These are phyloP conservation scores for Akanthomyces lecanii DNA, from an alignment of 2,329 filamentous ascomycete genomes.

Conservation along the genomic window DNA sequence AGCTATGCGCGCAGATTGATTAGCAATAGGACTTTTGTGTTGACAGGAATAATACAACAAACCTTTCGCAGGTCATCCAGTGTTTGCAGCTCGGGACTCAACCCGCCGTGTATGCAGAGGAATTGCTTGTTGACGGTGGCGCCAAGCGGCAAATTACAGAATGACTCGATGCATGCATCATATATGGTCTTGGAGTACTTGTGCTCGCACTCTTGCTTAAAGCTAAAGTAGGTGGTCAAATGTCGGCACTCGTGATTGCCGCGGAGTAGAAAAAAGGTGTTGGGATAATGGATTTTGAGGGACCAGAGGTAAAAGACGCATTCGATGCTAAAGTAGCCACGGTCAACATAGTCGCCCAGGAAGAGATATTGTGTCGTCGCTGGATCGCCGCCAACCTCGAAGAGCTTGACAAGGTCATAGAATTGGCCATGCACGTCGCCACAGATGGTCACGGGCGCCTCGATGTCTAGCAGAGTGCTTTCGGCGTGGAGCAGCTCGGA, in stretches of 20 bases:
- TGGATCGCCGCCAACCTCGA: constrained; percentile 95
- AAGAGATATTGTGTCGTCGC: constrained; percentile 96
- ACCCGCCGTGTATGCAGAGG: constrained; percentile 92
- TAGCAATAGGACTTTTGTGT: background rate
- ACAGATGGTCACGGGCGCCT: constrained; percentile 96
- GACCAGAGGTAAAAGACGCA: constrained; percentile 97
- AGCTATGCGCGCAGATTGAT: constrained; percentile 55
- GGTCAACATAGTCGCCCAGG: constrained; percentile 94
- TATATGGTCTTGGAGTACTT: constrained; percentile 97
- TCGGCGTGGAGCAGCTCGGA: constrained; percentile 83
- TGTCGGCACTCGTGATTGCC: constrained; percentile 99
- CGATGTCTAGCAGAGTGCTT: constrained; percentile 97
- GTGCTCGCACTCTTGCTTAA: constrained; percentile 99
- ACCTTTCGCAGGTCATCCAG: constrained; percentile 89
- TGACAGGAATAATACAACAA: constrained; percentile 30
- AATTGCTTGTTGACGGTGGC: constrained; percentile 99
- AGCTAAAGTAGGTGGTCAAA: constrained; percentile 99
- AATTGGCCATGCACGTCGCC: constrained; percentile 98
- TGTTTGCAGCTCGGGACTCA: constrained; percentile 94
- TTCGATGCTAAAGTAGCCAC: constrained; percentile 98
- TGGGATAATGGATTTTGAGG: constrained; percentile 98
- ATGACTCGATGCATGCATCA: constrained; percentile 97
- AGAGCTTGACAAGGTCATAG: constrained; percentile 99
- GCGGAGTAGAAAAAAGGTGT: constrained; percentile 92
- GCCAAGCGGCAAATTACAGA: constrained; percentile 87